A percentile compares a stretch with the other conserved stretches of the same genome.
phyloP scores from a whole-genome alignment of 2,329 filamentous ascomycete species.

The Allantophomopsis lycopodina region DNA sequence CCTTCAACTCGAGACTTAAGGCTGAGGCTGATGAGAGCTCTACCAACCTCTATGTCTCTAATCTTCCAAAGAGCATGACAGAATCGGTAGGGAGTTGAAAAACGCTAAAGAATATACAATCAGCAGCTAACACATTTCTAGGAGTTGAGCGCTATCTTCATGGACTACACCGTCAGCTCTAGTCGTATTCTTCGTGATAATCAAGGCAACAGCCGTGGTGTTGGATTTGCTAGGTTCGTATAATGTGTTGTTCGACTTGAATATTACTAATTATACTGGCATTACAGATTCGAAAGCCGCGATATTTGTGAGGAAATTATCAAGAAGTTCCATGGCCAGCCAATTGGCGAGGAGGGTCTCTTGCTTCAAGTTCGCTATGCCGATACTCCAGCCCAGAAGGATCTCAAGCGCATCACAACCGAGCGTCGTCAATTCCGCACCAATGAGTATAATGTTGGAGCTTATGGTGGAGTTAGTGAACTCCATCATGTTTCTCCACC shows the following conservation, averaged over 20 bases:
- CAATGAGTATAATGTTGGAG: constrained; percentile 79
- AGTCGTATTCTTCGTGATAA: constrained; percentile 90
- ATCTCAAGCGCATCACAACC: constrained; percentile 89
- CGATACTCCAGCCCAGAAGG: constrained; percentile 91
- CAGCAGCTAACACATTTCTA: constrained; percentile 19
- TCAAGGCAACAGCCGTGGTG: constrained; percentile 86
- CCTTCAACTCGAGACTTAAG: constrained; percentile 96
- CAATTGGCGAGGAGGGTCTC: constrained; percentile 64
- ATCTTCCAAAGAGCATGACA: constrained; percentile 81
- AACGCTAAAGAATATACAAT: neutral
- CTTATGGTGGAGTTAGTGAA: constrained; percentile 38
- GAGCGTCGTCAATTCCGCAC: constrained; percentile 92
- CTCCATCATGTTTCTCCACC: constrained; percentile 34
- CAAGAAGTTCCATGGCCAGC: constrained; percentile 67
- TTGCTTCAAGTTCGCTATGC: constrained; percentile 92
- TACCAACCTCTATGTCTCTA: constrained; percentile 96
- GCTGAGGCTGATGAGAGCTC: constrained; percentile 81
- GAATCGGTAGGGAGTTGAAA: constrained; percentile 56
- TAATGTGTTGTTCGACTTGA: neutral
- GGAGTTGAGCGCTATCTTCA: constrained; percentile 69
- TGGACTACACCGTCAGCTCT: constrained; percentile 72
- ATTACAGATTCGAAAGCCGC: constrained; percentile 67
- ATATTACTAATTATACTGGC: constrained; percentile 5
- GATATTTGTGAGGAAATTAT: constrained; percentile 87
- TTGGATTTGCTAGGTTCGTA: constrained; percentile 86